phyloP scores from a whole-genome alignment of 2,329 filamentous ascomycete genomes.

The Aspergillus persii region DNA sequence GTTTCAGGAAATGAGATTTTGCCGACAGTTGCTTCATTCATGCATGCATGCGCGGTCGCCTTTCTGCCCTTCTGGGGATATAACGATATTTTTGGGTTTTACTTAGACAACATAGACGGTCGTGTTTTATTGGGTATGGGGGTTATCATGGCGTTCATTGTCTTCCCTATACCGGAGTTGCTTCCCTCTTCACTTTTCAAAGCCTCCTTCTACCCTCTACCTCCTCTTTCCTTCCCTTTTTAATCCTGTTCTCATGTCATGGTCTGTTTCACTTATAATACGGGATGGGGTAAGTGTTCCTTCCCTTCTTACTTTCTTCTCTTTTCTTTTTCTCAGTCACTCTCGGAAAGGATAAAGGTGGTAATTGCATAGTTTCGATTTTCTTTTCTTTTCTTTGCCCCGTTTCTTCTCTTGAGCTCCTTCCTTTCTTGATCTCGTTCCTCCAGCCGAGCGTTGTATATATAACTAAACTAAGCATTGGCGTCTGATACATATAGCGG shows the following conservation, averaged over 20 bases:
- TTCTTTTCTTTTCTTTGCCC: background rate
- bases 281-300: background rate
- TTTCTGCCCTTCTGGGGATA: background rate
- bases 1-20: slow-evolving; percentile 49
- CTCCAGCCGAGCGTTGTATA: slow-evolving; percentile 7
- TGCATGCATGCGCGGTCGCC: too few relatives aligned
- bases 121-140: background rate
- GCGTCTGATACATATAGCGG: slow-evolving; percentile 8
- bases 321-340: background rate
- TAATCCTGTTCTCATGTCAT: background rate
- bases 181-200: too few relatives aligned
- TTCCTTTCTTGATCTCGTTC: background rate
- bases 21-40: background rate
- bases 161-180: background rate
- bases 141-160: background rate
- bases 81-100: background rate
- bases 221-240: background rate
- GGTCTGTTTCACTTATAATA: background rate
- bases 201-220: background rate
- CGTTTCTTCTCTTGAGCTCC: background rate
- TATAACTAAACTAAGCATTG: slow-evolving; percentile 2
- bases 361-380: background rate
- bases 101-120: background rate
- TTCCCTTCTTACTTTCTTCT: background rate
- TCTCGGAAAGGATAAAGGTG: background rate